Evolutionary conservation across 139 green algal species (phyloP), one percentile per base, ranked within the genome.

Genomic region (Chlorella sorokiniana): DNA sequence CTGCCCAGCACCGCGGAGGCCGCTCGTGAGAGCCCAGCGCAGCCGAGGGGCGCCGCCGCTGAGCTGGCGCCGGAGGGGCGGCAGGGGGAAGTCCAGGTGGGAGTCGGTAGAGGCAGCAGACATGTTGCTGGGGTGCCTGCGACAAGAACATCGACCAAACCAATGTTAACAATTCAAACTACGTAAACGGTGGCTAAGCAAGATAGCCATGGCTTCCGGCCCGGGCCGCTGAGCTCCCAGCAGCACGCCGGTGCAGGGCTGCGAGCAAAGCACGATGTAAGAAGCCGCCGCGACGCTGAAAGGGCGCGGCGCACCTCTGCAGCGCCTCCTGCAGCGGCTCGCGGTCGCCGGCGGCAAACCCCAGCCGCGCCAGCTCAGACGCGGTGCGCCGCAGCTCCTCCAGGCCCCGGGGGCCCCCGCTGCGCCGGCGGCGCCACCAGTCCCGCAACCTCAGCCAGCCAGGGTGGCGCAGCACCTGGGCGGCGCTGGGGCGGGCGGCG

Each of bases 401-500:
- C 71, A 25, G 48, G 56, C 7, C 71, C 71, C 2, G 48, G 48
- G 48, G n/a, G n/a, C n/a, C n/a, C n/a, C n/a, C 71, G 45, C 29
- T 25, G 48, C 38, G 68, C 41, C 33, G 68, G 40, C 22, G 68
- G 68, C 40, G 20, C 61, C 44, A 82, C 38, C 0, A 86, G 44
- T 9, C 37, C 45, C 1, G 59, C 69, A 27, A 76, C 75, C 38
- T 77, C 73, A 8, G 62, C 35, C 40, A 88, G 51, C 78, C 78
- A 88, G 8, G 69, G 56, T 88, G 78, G 25, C 37, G 44, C 54
- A 87, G 44, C 52, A 85, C 78, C 78, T 83, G 78, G 37, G 8
- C 25, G 20, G 84, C 84, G 38, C 56, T 59, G 41, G 63, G 71
- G 29, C 84, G 62, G 33, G 84, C 79, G 0, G 84, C 84, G 23